Base-by-base conservation (phyloP, 805 yeast species). In the Candida endomychidarum region DNA sequence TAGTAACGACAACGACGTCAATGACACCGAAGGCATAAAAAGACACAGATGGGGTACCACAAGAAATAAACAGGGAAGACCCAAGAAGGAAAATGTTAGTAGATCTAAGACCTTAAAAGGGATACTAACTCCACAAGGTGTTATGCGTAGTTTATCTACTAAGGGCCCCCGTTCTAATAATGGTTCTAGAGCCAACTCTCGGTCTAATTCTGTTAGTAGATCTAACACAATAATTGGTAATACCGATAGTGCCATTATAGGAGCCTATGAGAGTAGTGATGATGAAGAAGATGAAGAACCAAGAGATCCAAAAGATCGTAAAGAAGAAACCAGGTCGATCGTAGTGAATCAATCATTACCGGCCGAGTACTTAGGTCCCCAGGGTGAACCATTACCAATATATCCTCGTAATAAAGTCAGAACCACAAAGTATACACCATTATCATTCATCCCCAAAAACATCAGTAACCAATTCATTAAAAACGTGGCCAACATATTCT, bases 381-480 rank as follows among this genome's bases (percentile, higher is more conserved):
- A 60, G 74, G 82, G 83, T 10, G 72, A 75, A 25, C 86, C 91
- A 1, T 56, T 53, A 14, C 69, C 72, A 0, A 57, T 61, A n/a
- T 91, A 85, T 56, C 80, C 95, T 8, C 75, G 96, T 53, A 91
- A 91, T 69, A 90, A 93, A 61, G 87, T 93, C 51, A 80, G 97
- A 67, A 89, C 98, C 0, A 88, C 99, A 2, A 91, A 88, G 66
- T 91, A 91, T 62, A 91, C 97, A 2, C 96, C 98, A 5, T 57
- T 93, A 33, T 71, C 88, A 7, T 91, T 91, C 56, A 49, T 93
- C 21, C 98, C 98, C 2, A 89, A 89, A 60, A 89, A 91, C 63
- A 60, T 91, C 34, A 61, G 65, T 33, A 74, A 77, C 48, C 98
- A 93, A 66, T 90, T 90, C 61, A 40, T 58, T 10, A 79, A 77